Base-by-base conservation (phyloP, 139 green algal species). In the Chlorella sorokiniana region DNA sequence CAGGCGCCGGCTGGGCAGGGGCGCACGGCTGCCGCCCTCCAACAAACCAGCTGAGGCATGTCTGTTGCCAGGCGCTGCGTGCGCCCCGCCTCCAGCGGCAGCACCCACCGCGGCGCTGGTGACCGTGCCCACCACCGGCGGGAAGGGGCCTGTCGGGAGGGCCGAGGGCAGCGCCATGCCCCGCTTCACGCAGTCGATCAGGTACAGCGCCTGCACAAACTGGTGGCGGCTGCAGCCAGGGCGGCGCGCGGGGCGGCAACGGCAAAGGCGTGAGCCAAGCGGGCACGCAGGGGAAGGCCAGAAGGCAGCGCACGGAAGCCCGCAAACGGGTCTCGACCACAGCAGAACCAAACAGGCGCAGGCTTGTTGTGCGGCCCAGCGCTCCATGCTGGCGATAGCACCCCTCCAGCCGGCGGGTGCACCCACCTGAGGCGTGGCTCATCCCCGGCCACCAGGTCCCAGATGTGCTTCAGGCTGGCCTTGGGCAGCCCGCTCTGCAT, bases 401-500 rank as follows among this genome's bases (percentile, higher is more conserved):
- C 18, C 2, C 61, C 29, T 14, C 9, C 29, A n/a, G 16, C 3
- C 52, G 10, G 10, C 7, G 7, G 20, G 52, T 7, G 52, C 52
- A 1, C 72, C 68, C 72, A 79, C 72, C 84, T 92, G 35, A 98
- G 89, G 25, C 74, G 56, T 14, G 91, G 86, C 31, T 85, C 83
- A 67, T 89, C 67, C 18, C 92, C 93, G 1, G 93, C 92, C 69
- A 95, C 93, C 76, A 88, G 81, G 33, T 86, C 87, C 87, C 93
- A 94, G 52, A 94, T 84, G 44, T 89, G 85, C 84, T 89, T 88
- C 74, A 98, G 87, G 4, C 83, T 76, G 2, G 61, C 65, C 82
- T 96, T 94, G 74, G 94, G 91, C 74, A 97, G 83, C 1, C 94
- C 93, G 56, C 87, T 94, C 67, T 91, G 89, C 88, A 94, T 90